phyloP scores from a whole-genome alignment of 768 basidiomycete species.

The Boletus fagicola region DNA sequence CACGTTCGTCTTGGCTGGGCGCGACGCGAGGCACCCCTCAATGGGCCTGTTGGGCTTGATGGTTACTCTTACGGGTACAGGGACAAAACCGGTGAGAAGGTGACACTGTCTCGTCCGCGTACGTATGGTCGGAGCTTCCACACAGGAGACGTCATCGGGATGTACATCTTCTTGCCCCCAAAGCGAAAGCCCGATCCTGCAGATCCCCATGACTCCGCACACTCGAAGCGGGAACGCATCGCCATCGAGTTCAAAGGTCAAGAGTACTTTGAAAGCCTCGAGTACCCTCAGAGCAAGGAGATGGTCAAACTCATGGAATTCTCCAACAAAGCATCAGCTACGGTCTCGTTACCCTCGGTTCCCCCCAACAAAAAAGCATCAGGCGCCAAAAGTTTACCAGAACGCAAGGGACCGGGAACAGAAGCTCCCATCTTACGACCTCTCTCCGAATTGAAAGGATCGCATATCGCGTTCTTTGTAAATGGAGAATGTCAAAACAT shows the following conservation, averaged over 20 bases:
- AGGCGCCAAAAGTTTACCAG: constrained; percentile 66
- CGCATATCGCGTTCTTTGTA: constrained; percentile 84
- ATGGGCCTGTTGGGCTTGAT: constrained; percentile 90
- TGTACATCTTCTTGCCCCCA: constrained; percentile 87
- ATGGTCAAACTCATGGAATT: constrained; percentile 88
- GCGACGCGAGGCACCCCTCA: constrained; percentile 88
- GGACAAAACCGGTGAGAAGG: constrained; percentile 91
- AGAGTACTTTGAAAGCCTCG: constrained; percentile 91
- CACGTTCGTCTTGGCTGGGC: constrained; percentile 93
- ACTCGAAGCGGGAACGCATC: constrained; percentile 84
- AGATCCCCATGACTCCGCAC: constrained; percentile 78
- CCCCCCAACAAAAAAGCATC: constrained; percentile 60
- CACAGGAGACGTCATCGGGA: constrained; percentile 87
- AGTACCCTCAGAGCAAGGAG: constrained; percentile 87
- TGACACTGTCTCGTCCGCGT: constrained; percentile 76
- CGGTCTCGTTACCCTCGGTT: constrained; percentile 54
- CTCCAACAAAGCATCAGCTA: constrained; percentile 55
- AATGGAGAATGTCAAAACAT: constrained; percentile 83
- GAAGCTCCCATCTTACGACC: constrained; percentile 50
- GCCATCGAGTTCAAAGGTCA: constrained; percentile 96
- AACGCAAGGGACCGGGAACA: constrained; percentile 41
- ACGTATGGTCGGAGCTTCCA: constrained; percentile 73
- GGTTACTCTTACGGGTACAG: constrained; percentile 91
- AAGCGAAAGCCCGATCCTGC: constrained; percentile 53
- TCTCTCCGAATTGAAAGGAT: constrained; percentile 66